phyloP scores from a whole-genome alignment of 345 rosid species.

The Salix suchowensis region DNA sequence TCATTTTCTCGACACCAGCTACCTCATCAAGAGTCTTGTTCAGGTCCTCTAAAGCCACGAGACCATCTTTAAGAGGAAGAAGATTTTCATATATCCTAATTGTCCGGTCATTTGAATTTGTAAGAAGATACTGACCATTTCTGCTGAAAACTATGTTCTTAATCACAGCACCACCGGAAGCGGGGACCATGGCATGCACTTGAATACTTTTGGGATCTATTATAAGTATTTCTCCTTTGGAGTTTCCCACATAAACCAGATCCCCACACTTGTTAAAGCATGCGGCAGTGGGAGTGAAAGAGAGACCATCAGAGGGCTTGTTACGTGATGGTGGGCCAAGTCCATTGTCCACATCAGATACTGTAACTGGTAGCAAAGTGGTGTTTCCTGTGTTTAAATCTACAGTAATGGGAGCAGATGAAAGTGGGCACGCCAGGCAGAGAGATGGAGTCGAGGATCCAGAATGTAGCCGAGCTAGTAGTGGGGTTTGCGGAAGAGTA shows the following conservation, averaged over 20 bases:
- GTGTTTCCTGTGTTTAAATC: slow-evolving; percentile 62
- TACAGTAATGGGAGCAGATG: slow-evolving; percentile 91
- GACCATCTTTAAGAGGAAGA: slow-evolving; percentile 66
- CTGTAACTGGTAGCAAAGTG: slow-evolving; percentile 60
- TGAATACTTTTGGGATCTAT: slow-evolving; percentile 60
- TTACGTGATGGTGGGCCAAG: slow-evolving; percentile 55
- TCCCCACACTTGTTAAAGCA: slow-evolving; percentile 95
- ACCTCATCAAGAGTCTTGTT: slow-evolving; percentile 41
- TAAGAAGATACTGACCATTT: slow-evolving; percentile 83
- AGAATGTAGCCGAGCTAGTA: slow-evolving; percentile 83
- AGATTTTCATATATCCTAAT: slow-evolving; percentile 92
- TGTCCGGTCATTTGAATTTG: slow-evolving; percentile 90
- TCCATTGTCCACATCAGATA: slow-evolving; percentile 56
- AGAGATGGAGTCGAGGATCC: slow-evolving; percentile 69
- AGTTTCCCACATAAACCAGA: slow-evolving; percentile 88
- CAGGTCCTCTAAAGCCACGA: slow-evolving; percentile 41
- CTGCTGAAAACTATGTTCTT: slow-evolving; percentile 86
- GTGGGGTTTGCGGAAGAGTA: slow-evolving; percentile 65
- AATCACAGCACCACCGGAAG: slow-evolving; percentile 64
- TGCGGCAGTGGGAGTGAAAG: slow-evolving; percentile 81
- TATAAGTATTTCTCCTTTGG: slow-evolving; percentile 91
- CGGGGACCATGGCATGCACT: slow-evolving; percentile 64
- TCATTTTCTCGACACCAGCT: slow-evolving; percentile 65
- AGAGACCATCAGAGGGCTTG: slow-evolving; percentile 59
- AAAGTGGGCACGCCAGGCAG: slow-evolving; percentile 86